Evolutionary conservation across 176 grass and related monocot species (phyloP).

Genomic region (Elymus sibiricus): DNA sequence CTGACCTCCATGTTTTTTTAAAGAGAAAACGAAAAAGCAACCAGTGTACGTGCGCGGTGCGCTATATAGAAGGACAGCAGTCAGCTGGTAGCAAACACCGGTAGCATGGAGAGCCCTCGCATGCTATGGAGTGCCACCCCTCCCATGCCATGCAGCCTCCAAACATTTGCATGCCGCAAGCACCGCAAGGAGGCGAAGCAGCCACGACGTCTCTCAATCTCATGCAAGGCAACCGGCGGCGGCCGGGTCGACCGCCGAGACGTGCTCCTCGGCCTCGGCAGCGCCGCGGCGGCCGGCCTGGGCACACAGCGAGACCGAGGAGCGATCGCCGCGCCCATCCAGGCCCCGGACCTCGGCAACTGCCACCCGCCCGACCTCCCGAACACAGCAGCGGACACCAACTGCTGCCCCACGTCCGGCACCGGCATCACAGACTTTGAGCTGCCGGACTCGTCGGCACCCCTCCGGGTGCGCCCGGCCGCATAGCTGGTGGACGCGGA

Average conservation of each 20-base stretch:
- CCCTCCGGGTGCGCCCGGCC: too few species aligned
- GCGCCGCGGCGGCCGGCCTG: too few species aligned
- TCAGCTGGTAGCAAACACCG: too few species aligned
- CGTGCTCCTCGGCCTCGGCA: slow-evolving; percentile 54
- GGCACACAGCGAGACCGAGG: neutral
- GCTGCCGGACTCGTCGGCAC: too few species aligned
- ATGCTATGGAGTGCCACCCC: too few species aligned
- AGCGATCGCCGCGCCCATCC: slow-evolving; percentile 44
- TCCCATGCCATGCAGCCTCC: slow-evolving; percentile 22
- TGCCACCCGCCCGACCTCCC: slow-evolving; percentile 38
- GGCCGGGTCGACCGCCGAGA: slow-evolving; percentile 38
- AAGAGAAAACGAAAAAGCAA: too few species aligned
- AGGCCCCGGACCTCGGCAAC: slow-evolving; percentile 39
- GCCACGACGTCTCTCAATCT: neutral
- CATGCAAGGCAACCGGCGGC: slow-evolving; percentile 18
- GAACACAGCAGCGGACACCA: neutral
- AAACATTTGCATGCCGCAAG: neutral
- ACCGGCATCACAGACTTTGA: too few species aligned
- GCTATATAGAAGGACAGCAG: too few species aligned
- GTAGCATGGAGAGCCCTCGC: too few species aligned
- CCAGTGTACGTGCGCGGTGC: too few species aligned
- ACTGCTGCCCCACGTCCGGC: slow-evolving; percentile 47
- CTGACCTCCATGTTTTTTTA: too few species aligned
- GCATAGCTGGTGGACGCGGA: slow-evolving; percentile 28
- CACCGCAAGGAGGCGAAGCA: neutral